Percentiles rank a stretch among this genome's conserved stretches.
phyloP scores from a whole-genome alignment of 495 filamentous ascomycete genomes.

The Evernia prunastri region DNA sequence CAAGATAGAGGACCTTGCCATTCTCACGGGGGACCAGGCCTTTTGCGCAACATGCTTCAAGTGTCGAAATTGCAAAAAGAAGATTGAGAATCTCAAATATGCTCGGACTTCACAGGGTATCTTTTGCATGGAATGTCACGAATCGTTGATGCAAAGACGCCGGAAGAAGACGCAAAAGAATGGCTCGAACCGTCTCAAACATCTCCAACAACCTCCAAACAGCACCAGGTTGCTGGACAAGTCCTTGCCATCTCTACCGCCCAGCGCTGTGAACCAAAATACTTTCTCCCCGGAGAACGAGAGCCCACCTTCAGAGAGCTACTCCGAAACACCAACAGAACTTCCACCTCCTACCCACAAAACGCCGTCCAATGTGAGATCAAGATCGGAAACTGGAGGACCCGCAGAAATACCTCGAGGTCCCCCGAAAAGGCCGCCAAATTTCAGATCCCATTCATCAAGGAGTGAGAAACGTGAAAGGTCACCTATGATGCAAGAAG shows the following conservation, averaged over 20 bases:
- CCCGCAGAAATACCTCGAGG: conserved; percentile 20
- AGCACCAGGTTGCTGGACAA: conserved; percentile 77
- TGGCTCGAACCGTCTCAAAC: conserved; percentile 47
- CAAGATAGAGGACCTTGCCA: conserved; percentile 98
- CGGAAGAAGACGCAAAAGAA: conserved; percentile 71
- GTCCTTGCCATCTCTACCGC: conserved; percentile 85
- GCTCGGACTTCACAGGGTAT: conserved; percentile 96
- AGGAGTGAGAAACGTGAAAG: conserved; percentile 24
- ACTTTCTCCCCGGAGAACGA: conserved; percentile 60
- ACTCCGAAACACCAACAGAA: conserved; percentile 64
- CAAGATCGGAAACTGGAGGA: conserved; percentile 25
- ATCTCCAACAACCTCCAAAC: conserved; percentile 22
- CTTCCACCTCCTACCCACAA: conserved; percentile 41
- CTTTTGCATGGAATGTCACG: conserved; percentile 99
- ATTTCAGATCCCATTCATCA: conserved; percentile 22
- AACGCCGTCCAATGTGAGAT: conserved; percentile 25
- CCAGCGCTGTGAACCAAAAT: conserved; percentile 56
- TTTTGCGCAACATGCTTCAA: conserved; percentile 97
- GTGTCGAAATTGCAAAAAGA: conserved; percentile 95
- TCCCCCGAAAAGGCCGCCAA: conserved; percentile 25
- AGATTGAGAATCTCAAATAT: conserved; percentile 98
- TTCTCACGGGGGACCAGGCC: conserved; percentile 97
- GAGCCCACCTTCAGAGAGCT: conserved; percentile 55
- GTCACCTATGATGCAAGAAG: conserved; percentile 21
- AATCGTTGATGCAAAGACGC: conserved; percentile 93